phyloP scores from a whole-genome alignment of 1,284 basidiomycete genomes.

The Volvariella surrecta region DNA sequence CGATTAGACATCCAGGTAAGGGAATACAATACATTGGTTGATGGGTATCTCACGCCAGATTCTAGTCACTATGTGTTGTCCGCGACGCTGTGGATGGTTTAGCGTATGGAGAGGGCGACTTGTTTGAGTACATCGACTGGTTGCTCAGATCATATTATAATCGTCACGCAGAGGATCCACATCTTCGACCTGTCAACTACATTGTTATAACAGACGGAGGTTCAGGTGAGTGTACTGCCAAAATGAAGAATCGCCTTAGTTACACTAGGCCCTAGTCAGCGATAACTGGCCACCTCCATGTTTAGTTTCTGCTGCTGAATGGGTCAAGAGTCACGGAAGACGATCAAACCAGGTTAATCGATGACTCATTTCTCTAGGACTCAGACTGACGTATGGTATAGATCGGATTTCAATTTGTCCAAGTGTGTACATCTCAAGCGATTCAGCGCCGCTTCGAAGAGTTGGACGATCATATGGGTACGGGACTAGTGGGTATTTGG shows the following conservation, averaged over 20 bases:
- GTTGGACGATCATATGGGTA: slow-evolving; percentile 34
- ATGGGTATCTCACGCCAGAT: too few relatives aligned
- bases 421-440: slow-evolving; percentile 37
- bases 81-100: too few relatives aligned
- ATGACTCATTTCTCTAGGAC: too few relatives aligned
- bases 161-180: too few relatives aligned
- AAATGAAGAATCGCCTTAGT: background rate
- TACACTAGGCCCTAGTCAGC: slow-evolving; percentile 2
- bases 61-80: too few relatives aligned
- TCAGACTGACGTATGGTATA: slow-evolving; percentile 12
- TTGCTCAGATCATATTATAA: too few relatives aligned
- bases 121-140: too few relatives aligned
- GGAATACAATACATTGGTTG: too few relatives aligned
- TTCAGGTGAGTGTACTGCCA: slow-evolving; percentile 31
- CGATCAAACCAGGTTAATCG: slow-evolving; percentile 26
- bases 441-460: slow-evolving; percentile 38
- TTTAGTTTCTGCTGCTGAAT: slow-evolving; percentile 37
- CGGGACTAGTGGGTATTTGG: slow-evolving; percentile 1
- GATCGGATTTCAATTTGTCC: slow-evolving; percentile 55
- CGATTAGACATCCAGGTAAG: too few relatives aligned
- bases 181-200: slow-evolving; percentile 48
- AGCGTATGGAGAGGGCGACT: too few relatives aligned
- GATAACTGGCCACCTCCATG: slow-evolving; percentile 43
- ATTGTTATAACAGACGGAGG: slow-evolving; percentile 57
- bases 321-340: slow-evolving; percentile 38